These are phyloP conservation scores for Saccharata proteae DNA, from an alignment of 2,329 filamentous ascomycete genomes.

Conservation along the genomic window DNA sequence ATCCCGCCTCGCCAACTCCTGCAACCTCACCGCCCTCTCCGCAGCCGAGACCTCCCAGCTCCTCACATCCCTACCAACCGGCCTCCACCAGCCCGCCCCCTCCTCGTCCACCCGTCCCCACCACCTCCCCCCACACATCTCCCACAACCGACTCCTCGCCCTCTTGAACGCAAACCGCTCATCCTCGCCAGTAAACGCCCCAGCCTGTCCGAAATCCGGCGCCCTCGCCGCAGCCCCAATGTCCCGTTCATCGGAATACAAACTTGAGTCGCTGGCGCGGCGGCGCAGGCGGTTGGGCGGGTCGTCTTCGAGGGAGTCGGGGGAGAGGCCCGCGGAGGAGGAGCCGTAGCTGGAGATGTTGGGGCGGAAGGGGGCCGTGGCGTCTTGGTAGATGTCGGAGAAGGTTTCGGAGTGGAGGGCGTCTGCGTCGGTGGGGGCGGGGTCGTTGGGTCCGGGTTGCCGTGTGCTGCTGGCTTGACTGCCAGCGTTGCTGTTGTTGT, in stretches of 20 bases:
- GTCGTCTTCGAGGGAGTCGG: constrained; percentile 38
- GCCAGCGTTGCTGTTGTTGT: constrained; percentile 9
- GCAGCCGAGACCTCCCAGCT: constrained; percentile 47
- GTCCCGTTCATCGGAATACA: constrained; percentile 18
- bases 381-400: constrained; percentile 67
- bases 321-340: constrained; percentile 23
- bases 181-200: constrained; percentile 66
- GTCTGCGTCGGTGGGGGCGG: constrained; percentile 27
- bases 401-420: constrained; percentile 53
- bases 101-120: constrained; percentile 47
- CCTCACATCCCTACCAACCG: constrained; percentile 49
- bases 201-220: constrained; percentile 54
- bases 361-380: constrained; percentile 63
- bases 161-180: constrained; percentile 73
- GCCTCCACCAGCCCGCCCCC: constrained; percentile 63
- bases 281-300: constrained; percentile 31
- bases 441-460: constrained; percentile 14
- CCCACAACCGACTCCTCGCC: constrained; percentile 66
- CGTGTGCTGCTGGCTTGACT: constrained; percentile 10
- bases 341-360: constrained; percentile 57
- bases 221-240: constrained; percentile 9
- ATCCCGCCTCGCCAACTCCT: constrained; percentile 3
- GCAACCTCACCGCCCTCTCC: not conserved
- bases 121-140: constrained; percentile 65
- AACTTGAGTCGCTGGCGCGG: constrained; percentile 10